phyloP scores from a whole-genome alignment of 352 stramenopile species.

The Pythium sp. region DNA sequence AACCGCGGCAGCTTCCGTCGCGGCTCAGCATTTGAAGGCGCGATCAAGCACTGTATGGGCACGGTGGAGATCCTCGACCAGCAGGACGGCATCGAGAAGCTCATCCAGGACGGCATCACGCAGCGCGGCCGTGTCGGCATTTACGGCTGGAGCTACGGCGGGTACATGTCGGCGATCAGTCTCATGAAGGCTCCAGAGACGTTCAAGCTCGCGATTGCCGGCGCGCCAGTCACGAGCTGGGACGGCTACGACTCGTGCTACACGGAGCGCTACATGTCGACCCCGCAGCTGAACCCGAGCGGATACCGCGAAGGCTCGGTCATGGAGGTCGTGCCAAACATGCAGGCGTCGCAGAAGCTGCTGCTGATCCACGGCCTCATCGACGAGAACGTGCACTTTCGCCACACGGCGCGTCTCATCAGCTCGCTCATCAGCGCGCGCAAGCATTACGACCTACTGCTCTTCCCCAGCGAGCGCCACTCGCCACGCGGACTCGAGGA shows the following conservation, averaged over 20 bases:
- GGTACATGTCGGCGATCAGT: slow-evolving; percentile 97
- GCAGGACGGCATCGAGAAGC: slow-evolving; percentile 70
- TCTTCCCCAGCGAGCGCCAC: slow-evolving; percentile 97
- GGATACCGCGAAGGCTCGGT: slow-evolving; percentile 90
- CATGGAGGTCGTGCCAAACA: slow-evolving; percentile 92
- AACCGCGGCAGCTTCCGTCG: slow-evolving; percentile 93
- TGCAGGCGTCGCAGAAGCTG: slow-evolving; percentile 88
- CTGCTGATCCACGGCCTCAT: slow-evolving; percentile 96
- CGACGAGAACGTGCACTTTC: slow-evolving; percentile 98
- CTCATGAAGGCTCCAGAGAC: slow-evolving; percentile 94
- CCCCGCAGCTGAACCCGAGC: slow-evolving; percentile 89
- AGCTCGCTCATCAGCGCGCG: slow-evolving; percentile 92
- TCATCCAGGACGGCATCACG: slow-evolving; percentile 86
- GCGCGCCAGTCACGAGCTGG: slow-evolving; percentile 96
- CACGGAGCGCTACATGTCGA: slow-evolving; percentile 97
- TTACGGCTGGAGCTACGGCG: slow-evolving; percentile 98
- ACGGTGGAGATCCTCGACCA: slow-evolving; percentile 89
- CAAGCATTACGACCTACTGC: slow-evolving; percentile 96
- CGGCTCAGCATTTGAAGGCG: slow-evolving; percentile 91
- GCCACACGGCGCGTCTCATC: slow-evolving; percentile 96
- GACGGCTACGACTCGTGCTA: slow-evolving; percentile 99
- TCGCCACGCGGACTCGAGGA: slow-evolving; percentile 91
- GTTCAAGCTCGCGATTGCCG: slow-evolving; percentile 94
- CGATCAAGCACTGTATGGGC: slow-evolving; percentile 92
- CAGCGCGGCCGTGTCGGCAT: slow-evolving; percentile 90